Conservation (phyloP, 2,329 filamentous ascomycete species). For the Leptographium lundbergii region DNA sequence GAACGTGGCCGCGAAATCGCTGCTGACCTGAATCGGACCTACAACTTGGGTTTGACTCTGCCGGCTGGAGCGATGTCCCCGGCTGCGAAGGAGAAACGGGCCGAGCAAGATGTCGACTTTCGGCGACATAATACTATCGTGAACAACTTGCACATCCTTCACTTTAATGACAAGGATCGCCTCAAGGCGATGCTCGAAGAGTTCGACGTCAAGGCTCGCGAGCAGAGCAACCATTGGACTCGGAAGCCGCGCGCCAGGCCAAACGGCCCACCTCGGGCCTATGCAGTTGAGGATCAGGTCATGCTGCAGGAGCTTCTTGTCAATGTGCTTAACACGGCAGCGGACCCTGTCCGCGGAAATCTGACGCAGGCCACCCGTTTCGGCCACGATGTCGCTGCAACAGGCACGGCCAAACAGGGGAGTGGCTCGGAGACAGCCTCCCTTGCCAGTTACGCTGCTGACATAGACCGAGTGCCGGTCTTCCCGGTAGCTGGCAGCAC, state of each 20-base stretch:
- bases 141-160: slow-evolving; percentile 13
- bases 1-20: slow-evolving; percentile 12
- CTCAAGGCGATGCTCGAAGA: slow-evolving; percentile 9
- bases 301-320: slow-evolving; percentile 15
- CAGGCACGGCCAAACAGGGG: not conserved
- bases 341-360: not conserved
- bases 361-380: not conserved
- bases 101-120: slow-evolving; percentile 8
- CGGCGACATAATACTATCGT: slow-evolving; percentile 14
- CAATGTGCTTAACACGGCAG: slow-evolving; percentile 9
- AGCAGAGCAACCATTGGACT: slow-evolving; percentile 12
- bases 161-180: slow-evolving; percentile 9
- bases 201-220: slow-evolving; percentile 15
- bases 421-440: not conserved
- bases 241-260: slow-evolving; percentile 12
- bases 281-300: slow-evolving; percentile 9
- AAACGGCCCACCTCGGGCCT: slow-evolving; percentile 8
- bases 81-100: slow-evolving; percentile 8
- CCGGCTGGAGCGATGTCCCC: slow-evolving; percentile 13
- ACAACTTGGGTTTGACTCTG: slow-evolving; percentile 16
- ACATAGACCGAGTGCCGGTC: not conserved
- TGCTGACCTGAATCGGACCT: slow-evolving; percentile 15
- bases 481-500: not conserved
- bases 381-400: not conserved
- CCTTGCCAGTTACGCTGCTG: not conserved